phyloP scores from a whole-genome alignment of 306 rosid species.

The Gillenia trifoliata region DNA sequence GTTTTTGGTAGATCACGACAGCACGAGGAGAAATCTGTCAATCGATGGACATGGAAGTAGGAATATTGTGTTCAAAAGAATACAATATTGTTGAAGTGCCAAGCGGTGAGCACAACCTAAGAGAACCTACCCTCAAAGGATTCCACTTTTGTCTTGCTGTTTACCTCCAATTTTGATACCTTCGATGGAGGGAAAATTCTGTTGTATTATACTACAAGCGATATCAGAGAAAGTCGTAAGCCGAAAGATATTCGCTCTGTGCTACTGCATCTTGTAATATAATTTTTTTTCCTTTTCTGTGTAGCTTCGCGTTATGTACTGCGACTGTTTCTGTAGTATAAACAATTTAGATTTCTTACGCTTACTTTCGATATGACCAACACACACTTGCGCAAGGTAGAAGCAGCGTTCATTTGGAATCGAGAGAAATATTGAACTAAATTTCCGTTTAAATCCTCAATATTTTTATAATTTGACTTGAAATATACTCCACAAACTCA shows the following conservation, averaged over 20 bases:
- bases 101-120: conserved; percentile 12
- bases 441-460: background rate
- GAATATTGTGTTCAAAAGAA: conserved; percentile 16
- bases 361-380: background rate
- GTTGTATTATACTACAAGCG: conserved; percentile 20
- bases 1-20: conserved; percentile 18
- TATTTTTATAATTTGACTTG: background rate
- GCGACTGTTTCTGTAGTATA: background rate
- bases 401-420: background rate
- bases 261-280: conserved; percentile 2
- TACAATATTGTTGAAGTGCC: conserved; percentile 17
- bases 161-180: conserved; percentile 6
- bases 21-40: conserved; percentile 15
- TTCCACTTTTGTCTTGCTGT: background rate
- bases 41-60: conserved; percentile 10
- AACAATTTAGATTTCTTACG: background rate
- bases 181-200: conserved; percentile 21
- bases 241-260: background rate
- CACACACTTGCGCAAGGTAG: background rate
- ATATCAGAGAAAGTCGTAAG: conserved; percentile 9
- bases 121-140: conserved; percentile 5
- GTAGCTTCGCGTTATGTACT: background rate
- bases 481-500: background rate
- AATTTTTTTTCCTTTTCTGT: background rate
- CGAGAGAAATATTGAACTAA: background rate